Conservation (phyloP, 2,329 filamentous ascomycete genomes). For the Cercospora sp. region DNA sequence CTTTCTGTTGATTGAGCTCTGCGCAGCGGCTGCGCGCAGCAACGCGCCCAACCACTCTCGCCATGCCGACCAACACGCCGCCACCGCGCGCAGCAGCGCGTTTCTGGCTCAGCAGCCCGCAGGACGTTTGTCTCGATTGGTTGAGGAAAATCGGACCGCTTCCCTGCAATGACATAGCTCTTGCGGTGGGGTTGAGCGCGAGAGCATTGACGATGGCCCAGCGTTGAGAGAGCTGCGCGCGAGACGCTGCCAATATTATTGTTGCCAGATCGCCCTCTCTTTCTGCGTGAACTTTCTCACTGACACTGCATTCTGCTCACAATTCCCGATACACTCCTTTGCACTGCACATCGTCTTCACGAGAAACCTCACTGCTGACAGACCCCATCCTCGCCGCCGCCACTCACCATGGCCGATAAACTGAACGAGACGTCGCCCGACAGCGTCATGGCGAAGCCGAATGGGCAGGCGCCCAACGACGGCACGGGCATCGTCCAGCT, state of each 20-base stretch:
- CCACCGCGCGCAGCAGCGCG: not conserved
- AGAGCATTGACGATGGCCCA: constrained; percentile 6
- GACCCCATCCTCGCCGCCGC: constrained; percentile 2
- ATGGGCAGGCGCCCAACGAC: constrained; percentile 61
- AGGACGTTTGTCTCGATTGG: constrained; percentile 1
- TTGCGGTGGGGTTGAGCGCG: constrained; percentile 7
- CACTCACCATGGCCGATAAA: constrained; percentile 38
- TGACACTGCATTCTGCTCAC: not conserved
- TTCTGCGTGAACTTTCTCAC: not conserved
- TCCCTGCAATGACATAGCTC: constrained; percentile 13
- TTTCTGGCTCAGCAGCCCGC: not conserved
- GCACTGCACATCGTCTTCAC: not conserved
- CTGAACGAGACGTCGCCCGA: constrained; percentile 50
- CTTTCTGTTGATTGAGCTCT: constrained; percentile 3
- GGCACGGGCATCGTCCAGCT: constrained; percentile 80
- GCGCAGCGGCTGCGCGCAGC: constrained; percentile 12
- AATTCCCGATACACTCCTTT: not conserved
- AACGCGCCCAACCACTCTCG: constrained; percentile 8
- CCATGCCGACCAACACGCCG: not conserved
- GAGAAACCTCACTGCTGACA: not conserved
- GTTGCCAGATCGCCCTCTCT: not conserved
- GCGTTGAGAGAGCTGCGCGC: not conserved
- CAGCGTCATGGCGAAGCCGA: constrained; percentile 47
- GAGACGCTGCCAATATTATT: not conserved
- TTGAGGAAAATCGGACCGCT: constrained; percentile 13